A percentile compares a stretch with the other conserved stretches of the same genome.
These are phyloP conservation scores for Kwoniella dendrophila DNA, from an alignment of 768 basidiomycete species.

Conservation along the genomic window DNA sequence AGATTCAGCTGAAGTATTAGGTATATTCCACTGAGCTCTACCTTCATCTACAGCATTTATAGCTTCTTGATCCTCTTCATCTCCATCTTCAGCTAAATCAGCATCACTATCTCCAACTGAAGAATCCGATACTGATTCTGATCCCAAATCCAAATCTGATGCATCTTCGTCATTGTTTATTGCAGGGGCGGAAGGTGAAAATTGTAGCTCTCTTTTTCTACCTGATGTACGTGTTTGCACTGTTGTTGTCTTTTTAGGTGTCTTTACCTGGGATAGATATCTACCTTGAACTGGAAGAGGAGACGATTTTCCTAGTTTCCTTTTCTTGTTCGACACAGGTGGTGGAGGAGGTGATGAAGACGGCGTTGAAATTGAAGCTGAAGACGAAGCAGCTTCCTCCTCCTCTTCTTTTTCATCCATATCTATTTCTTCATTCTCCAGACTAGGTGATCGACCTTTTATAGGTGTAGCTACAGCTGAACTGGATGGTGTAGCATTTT, in stretches of 20 bases:
- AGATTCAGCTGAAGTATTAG: slow-evolving; percentile 14
- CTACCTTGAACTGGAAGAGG: background rate
- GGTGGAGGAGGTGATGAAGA: slow-evolving; percentile 1
- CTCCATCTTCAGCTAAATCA: slow-evolving; percentile 19
- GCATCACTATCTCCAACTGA: slow-evolving; percentile 21
- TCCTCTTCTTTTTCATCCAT: background rate
- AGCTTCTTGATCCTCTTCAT: slow-evolving; percentile 12
- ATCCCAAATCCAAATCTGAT: slow-evolving; percentile 15
- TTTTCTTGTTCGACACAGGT: slow-evolving; percentile 9
- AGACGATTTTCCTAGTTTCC: slow-evolving; percentile 10
- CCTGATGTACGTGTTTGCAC: background rate
- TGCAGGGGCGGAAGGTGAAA: slow-evolving; percentile 26
- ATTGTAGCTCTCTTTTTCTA: slow-evolving; percentile 5
- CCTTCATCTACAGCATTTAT: slow-evolving; percentile 29
- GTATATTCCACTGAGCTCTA: slow-evolving; percentile 20
- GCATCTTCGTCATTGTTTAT: no score
- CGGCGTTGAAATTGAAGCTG: background rate
- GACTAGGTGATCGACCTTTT: background rate
- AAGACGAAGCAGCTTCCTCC: no score
- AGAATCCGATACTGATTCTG: slow-evolving; percentile 9
- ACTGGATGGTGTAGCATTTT: background rate
- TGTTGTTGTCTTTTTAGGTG: background rate
- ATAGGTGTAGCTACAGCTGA: background rate
- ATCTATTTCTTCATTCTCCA: background rate
- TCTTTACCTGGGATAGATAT: background rate